Base-by-base conservation (phyloP, 495 filamentous ascomycete species). In the Penicillium lagena region DNA sequence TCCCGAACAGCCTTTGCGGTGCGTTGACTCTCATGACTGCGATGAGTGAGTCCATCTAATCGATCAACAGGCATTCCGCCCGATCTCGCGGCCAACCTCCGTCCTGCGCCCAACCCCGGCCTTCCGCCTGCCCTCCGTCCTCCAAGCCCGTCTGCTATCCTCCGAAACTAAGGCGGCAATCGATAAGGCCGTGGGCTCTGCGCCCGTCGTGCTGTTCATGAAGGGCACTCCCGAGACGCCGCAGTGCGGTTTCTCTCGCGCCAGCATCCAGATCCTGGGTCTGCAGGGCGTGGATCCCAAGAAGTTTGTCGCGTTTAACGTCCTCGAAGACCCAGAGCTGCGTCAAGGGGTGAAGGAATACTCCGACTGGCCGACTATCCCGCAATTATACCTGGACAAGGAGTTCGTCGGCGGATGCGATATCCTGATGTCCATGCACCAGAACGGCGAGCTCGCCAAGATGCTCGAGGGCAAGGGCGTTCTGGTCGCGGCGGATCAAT, bases 351-450 rank as follows among this genome's bases (percentile, higher is more conserved):
- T 98, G 66, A 98, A 98, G 63, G 90, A 98, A 62, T 98, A 89
- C 74, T 95, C 89, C 5, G 91, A 96, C 58, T 98, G 93, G 93
- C 93, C 93, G 8, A 98, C 93, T 15, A 97, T 98, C 62, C 93
- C 93, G 1, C 93, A 97, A 63, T 76, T 98, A 29, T 98, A 97
- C 66, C 73, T 98, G 39, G 78, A 93, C 40, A 91, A 91, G 66
- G 89, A 97, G 61, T 98, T 98, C 59, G 76, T 98, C 46, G 94
- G 93, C 43, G 93, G 93, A 2, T 97, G 93, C 61, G 94, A 98
- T 69, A 98, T 98, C 45, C 62, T 98, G 56, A 83, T 97, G 69
- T 85, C 83, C 7, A 97, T 97, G 93, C 93, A 97, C 71, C 89
- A 96, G 69, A 94, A 87, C 61, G 93, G 93, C 27, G 89, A 93